Evolutionary conservation across 106 monocot genomes (phyloP).

Genomic region (Dioscorea zingiberensis): DNA sequence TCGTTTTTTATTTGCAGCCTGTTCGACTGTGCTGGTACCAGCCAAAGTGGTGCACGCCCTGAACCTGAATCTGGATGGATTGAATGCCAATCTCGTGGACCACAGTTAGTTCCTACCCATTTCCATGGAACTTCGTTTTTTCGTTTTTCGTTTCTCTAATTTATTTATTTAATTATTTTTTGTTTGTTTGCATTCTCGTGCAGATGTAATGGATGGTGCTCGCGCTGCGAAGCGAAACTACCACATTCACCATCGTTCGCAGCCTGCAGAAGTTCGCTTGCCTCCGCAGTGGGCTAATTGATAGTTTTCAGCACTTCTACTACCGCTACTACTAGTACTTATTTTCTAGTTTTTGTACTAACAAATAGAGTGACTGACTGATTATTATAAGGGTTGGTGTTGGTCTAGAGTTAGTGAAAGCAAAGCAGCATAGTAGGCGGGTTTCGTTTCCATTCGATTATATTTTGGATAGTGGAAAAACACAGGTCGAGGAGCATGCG

Average conservation of each 20-base stretch:
- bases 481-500: too few relatives aligned
- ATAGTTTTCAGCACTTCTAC: too few relatives aligned
- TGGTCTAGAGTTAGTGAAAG: too few relatives aligned
- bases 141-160: too few relatives aligned
- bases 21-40: constrained; percentile 29
- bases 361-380: too few relatives aligned
- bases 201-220: neutral
- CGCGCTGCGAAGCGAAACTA: neutral
- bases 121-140: neutral
- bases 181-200: neutral
- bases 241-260: neutral
- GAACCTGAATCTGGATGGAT: constrained; percentile 26
- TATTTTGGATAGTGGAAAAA: too few relatives aligned
- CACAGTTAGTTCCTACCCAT: neutral
- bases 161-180: neutral
- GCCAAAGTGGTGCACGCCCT: constrained; percentile 32
- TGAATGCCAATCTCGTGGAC: neutral
- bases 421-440: too few relatives aligned
- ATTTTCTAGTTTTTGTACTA: too few relatives aligned
- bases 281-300: neutral
- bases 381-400: too few relatives aligned
- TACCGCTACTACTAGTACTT: too few relatives aligned
- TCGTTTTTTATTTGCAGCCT: constrained; percentile 2
- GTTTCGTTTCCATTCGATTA: too few relatives aligned
- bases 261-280: too few relatives aligned